Percentiles rank a stretch among this genome's conserved stretches.
These are phyloP conservation scores for Yamadazyma tumulicola DNA, from an alignment of 805 yeast genomes.

Conservation along the genomic window DNA sequence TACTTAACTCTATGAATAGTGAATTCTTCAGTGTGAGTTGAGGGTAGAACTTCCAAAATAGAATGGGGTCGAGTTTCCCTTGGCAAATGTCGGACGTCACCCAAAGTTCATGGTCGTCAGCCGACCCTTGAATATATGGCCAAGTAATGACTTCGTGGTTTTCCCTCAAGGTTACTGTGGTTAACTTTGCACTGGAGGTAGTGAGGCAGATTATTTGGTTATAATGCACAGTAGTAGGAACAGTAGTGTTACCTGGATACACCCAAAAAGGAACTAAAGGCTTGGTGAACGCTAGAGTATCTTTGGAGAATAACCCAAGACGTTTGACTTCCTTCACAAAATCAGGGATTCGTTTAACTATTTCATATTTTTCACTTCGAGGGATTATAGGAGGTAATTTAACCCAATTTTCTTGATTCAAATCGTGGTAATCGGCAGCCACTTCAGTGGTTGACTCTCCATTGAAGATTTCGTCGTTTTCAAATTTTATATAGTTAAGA, in stretches of 20 bases:
- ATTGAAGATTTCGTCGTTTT: slow-evolving; percentile 5
- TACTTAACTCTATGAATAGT: slow-evolving; percentile 2
- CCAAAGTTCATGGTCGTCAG: slow-evolving; percentile 93
- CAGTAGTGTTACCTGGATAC: slow-evolving; percentile 8
- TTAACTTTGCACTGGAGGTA: slow-evolving; percentile 7
- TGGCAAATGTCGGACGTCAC: slow-evolving; percentile 36
- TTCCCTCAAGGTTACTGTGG: not conserved
- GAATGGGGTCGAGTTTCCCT: slow-evolving; percentile 45
- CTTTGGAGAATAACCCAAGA: slow-evolving; percentile 6
- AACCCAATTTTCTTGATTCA: slow-evolving; percentile 9
- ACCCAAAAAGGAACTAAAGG: slow-evolving; percentile 13
- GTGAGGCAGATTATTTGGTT: slow-evolving; percentile 9
- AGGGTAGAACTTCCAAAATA: slow-evolving; percentile 10
- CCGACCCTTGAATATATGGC: slow-evolving; percentile 85
- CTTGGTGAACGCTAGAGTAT: slow-evolving; percentile 2
- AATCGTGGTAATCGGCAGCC: no score
- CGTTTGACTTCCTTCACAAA: slow-evolving; percentile 45
- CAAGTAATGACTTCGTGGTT: slow-evolving; percentile 11
- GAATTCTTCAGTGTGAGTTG: no score
- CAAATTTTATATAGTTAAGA: slow-evolving; percentile 51
- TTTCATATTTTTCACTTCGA: slow-evolving; percentile 52
- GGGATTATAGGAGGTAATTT: slow-evolving; percentile 42
- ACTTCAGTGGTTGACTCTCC: no score
- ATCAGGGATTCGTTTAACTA: slow-evolving; percentile 42
- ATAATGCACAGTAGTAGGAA: not conserved